Conservation (phyloP, 2,329 filamentous ascomycete genomes). For the Sphaerulina populicola region DNA sequence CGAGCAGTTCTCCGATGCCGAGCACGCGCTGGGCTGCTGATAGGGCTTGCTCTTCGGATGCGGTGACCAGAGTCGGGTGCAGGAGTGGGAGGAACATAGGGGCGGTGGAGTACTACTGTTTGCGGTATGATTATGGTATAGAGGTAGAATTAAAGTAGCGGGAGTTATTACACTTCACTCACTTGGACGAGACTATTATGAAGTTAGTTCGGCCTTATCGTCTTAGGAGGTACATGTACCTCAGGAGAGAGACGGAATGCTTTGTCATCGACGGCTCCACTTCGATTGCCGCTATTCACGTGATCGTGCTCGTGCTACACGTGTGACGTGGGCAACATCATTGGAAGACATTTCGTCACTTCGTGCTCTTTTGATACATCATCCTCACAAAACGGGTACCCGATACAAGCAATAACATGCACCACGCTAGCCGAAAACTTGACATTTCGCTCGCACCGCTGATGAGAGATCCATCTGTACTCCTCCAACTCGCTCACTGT, state of each 20-base stretch:
- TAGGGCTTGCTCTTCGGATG: background rate
- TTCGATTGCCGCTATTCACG: conserved; percentile 1
- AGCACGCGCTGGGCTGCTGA: conserved; percentile 17
- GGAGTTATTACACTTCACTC: too few relatives aligned
- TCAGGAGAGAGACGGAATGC: background rate
- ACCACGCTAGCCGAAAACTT: background rate
- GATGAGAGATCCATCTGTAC: conserved; percentile 7
- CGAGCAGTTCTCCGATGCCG: conserved; percentile 18
- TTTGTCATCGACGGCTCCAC: conserved; percentile 8
- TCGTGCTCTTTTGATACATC: background rate
- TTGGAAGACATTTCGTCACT: conserved; percentile 4
- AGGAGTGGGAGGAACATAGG: conserved; percentile 5
- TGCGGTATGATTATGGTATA: too few relatives aligned
- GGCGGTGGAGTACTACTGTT: background rate
- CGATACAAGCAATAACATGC: background rate
- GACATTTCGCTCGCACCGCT: background rate
- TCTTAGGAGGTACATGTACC: too few relatives aligned
- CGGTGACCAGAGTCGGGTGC: background rate
- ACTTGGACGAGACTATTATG: too few relatives aligned
- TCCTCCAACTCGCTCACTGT: conserved; percentile 18
- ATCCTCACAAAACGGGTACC: background rate
- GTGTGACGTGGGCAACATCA: conserved; percentile 1
- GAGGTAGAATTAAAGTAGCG: too few relatives aligned
- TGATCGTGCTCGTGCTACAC: too few relatives aligned
- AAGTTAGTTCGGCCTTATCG: too few relatives aligned